A percentile compares a stretch with the other conserved stretches of the same genome.
These are phyloP conservation scores for Penicillium capsulatum DNA, from an alignment of 2,329 filamentous ascomycete genomes.

Conservation along the genomic window DNA sequence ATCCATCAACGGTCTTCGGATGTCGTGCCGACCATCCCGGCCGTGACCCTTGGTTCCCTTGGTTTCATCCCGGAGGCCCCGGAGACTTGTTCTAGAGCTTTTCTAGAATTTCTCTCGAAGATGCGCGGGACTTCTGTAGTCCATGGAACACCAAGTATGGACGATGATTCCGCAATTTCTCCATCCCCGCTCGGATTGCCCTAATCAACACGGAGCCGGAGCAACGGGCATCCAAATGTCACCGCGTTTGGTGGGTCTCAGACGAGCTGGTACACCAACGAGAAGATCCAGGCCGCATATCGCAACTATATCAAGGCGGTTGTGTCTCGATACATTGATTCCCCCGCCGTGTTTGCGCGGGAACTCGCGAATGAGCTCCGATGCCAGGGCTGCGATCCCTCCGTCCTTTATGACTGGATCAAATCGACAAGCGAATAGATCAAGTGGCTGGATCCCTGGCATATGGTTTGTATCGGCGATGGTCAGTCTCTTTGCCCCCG, in stretches of 20 bases:
- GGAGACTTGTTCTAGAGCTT: too few relatives aligned
- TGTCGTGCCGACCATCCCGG: too few relatives aligned
- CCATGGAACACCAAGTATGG: too few relatives aligned
- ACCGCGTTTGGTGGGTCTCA: constrained; percentile 52
- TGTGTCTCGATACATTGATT: constrained; percentile 57
- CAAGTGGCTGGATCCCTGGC: constrained; percentile 57
- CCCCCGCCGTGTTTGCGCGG: constrained; percentile 62
- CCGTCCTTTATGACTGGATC: constrained; percentile 59
- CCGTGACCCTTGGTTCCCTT: too few relatives aligned
- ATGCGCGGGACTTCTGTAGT: too few relatives aligned
- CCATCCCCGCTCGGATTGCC: too few relatives aligned
- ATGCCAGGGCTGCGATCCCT: constrained; percentile 56
- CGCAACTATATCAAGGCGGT: constrained; percentile 58
- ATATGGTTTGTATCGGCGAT: constrained; percentile 62
- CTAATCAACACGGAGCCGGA: too few relatives aligned
- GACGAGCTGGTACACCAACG: constrained; percentile 56
- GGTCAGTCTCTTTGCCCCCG: constrained; percentile 17
- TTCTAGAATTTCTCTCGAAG: too few relatives aligned
- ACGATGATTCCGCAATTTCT: too few relatives aligned
- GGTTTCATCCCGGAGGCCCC: too few relatives aligned
- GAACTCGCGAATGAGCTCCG: constrained; percentile 65
- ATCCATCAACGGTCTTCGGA: too few relatives aligned
- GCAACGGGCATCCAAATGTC: too few relatives aligned
- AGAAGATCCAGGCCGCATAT: constrained; percentile 54
- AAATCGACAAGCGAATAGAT: constrained; percentile 56